These are phyloP conservation scores for Podospora anserina DNA, from an alignment of 495 filamentous ascomycete species.

Conservation along the genomic window DNA sequence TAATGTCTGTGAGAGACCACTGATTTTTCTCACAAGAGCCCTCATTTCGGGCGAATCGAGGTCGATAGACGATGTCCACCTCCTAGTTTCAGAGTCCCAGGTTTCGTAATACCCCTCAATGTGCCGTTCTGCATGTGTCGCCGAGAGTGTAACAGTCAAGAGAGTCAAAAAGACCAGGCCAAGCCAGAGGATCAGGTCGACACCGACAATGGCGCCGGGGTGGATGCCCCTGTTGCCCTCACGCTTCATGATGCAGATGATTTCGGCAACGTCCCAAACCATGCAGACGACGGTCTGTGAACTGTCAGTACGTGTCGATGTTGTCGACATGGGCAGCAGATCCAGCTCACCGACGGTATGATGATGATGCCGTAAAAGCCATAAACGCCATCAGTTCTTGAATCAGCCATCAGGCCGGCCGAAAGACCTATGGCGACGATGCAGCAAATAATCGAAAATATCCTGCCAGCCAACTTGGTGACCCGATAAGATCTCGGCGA, in stretches of 20 bases:
- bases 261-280: conserved; percentile 22
- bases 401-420: neutral
- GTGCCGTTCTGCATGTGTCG: neutral
- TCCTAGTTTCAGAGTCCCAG: neutral
- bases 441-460: neutral
- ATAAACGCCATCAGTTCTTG: neutral
- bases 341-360: conserved; percentile 2
- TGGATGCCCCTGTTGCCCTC: conserved; percentile 24
- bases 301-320: neutral
- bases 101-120: conserved; percentile 1
- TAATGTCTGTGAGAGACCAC: neutral
- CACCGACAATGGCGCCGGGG: conserved; percentile 25
- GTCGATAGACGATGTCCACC: neutral
- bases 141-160: neutral
- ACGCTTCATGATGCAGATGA: conserved; percentile 15
- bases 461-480: neutral
- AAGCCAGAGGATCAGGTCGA: conserved; percentile 26
- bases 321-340: neutral
- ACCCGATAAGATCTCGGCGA: neutral
- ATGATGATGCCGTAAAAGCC: neutral
- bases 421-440: conserved; percentile 3
- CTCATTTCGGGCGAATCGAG: neutral
- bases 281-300: conserved; percentile 5
- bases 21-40: neutral
- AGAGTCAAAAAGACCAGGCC: conserved; percentile 11